Evolutionary conservation across 306 rosid genomes (phyloP).

Genomic region (cucumber (Cucumis sativus)): DNA sequence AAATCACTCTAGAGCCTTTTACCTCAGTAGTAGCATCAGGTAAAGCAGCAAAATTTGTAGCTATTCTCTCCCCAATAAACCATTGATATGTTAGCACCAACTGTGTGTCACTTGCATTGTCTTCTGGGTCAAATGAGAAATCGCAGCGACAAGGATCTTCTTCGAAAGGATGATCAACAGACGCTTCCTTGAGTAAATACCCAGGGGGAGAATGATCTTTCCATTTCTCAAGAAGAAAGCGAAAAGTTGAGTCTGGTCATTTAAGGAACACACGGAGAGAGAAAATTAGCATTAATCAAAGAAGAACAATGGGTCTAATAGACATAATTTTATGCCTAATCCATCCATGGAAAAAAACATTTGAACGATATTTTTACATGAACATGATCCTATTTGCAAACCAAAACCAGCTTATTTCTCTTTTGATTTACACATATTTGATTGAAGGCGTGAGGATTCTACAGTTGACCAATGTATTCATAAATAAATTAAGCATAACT

Average conservation of each 20-base stretch:
- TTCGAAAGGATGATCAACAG: constrained; percentile 71
- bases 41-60: constrained; percentile 47
- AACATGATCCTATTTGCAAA: not conserved
- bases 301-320: not conserved
- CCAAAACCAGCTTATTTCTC: not conserved
- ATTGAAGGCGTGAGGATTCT: not conserved
- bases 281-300: not conserved
- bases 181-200: constrained; percentile 60
- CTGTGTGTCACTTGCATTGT: constrained; percentile 27
- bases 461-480: not conserved
- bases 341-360: not conserved
- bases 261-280: not conserved
- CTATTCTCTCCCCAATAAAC: constrained; percentile 72
- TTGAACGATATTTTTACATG: not conserved
- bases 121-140: constrained; percentile 56
- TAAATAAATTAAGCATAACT: not conserved
- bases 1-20: constrained; percentile 2
- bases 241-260: constrained; percentile 62
- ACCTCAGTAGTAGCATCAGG: constrained; percentile 79
- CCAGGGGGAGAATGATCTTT: constrained; percentile 65
- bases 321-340: not conserved
- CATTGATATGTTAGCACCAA: constrained; percentile 72
- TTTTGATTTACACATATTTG: not conserved
- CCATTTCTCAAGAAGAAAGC: constrained; percentile 82
- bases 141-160: constrained; percentile 82